These are phyloP conservation scores for Metarhizium anisopliae DNA, from an alignment of 2,329 filamentous ascomycete genomes.

Conservation along the genomic window DNA sequence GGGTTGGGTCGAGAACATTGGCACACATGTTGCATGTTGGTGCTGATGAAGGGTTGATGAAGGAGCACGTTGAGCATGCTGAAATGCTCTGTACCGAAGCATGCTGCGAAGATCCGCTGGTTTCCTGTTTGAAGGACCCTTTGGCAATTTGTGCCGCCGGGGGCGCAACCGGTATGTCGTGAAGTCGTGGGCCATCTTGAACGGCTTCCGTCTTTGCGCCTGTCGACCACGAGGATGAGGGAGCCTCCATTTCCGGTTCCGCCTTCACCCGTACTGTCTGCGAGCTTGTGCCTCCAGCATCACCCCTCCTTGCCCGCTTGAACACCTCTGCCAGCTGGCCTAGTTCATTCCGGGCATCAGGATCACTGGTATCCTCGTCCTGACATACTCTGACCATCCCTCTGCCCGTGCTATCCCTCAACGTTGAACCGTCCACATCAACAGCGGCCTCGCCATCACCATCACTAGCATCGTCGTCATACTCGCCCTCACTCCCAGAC, in stretches of 20 bases:
- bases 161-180: neutral
- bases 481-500: constrained; percentile 37
- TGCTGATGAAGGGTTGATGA: constrained; percentile 44
- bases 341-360: constrained; percentile 38
- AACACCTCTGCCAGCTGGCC: constrained; percentile 50
- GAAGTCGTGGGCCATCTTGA: neutral
- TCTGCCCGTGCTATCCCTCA: constrained; percentile 58
- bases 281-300: neutral
- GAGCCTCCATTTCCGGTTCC: neutral
- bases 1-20: constrained; percentile 52
- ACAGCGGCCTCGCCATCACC: constrained; percentile 31
- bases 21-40: constrained; percentile 61
- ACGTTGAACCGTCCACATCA: constrained; percentile 54
- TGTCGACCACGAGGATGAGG: too few species aligned
- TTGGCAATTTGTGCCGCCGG: neutral
- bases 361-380: constrained; percentile 50
- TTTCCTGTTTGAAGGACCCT: neutral
- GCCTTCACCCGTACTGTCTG: neutral
- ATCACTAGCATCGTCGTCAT: constrained; percentile 33
- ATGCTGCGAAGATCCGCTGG: neutral
- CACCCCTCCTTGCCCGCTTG: constrained; percentile 12
- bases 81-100: neutral
- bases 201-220: neutral
- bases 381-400: constrained; percentile 68
- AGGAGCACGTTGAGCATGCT: constrained; percentile 57